phyloP scores from a whole-genome alignment of 31 red algal genomes.

The Endocladia muricata region DNA sequence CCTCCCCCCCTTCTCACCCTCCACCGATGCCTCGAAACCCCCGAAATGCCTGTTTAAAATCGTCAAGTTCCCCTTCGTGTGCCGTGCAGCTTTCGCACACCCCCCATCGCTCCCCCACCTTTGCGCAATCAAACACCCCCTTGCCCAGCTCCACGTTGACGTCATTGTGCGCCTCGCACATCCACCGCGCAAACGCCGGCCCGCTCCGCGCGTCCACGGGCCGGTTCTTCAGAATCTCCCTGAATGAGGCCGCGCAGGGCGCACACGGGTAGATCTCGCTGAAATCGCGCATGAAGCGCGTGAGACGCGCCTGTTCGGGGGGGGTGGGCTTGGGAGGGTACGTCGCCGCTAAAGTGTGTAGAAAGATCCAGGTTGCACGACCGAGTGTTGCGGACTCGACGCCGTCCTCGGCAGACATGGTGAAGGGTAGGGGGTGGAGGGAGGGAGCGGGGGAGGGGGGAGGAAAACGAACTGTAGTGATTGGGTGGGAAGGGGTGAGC shows the following conservation, averaged over 20 bases:
- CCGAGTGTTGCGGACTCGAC: conserved; percentile 72
- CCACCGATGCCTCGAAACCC: conserved; percentile 26
- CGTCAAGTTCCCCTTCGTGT: conserved; percentile 38
- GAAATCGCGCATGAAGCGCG: conserved; percentile 77
- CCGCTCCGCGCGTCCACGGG: conserved; percentile 45
- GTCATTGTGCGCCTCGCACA: conserved; percentile 81
- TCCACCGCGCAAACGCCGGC: conserved; percentile 61
- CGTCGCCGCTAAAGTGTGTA: conserved; percentile 81
- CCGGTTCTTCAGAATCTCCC: conserved; percentile 34
- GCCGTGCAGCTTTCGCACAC: conserved; percentile 66
- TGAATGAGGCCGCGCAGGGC: conserved; percentile 68
- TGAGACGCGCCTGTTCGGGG: conserved; percentile 14
- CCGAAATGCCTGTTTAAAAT: conserved; percentile 50
- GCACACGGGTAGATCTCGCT: conserved; percentile 78
- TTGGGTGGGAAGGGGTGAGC: too few relatives aligned
- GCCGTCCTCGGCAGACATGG: conserved; percentile 51
- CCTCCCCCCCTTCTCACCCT: background rate
- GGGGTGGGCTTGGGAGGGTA: conserved; percentile 40
- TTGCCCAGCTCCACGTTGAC: conserved; percentile 84
- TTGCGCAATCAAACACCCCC: conserved; percentile 59
- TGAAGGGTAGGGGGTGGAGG: background rate
- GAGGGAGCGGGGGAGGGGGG: too few relatives aligned
- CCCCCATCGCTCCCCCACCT: conserved; percentile 54
- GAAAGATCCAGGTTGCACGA: conserved; percentile 82
- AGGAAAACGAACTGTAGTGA: too few relatives aligned